Conservation (phyloP, 345 rosid species). For the Garcia nutans region DNA sequence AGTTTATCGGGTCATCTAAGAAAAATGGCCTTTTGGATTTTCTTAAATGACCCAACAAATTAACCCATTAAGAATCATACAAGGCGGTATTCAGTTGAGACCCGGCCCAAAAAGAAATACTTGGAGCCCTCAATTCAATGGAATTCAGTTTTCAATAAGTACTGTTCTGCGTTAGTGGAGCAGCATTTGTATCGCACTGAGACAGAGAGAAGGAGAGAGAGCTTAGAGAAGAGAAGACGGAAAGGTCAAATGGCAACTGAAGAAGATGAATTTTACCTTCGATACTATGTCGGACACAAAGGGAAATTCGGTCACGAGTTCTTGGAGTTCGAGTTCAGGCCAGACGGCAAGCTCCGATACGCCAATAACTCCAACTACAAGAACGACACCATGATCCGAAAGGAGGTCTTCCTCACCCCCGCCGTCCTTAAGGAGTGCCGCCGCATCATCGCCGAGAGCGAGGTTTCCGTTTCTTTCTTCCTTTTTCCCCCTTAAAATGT, state of each 20-base stretch:
- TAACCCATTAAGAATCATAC: neutral
- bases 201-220: neutral
- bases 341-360: conserved; percentile 95
- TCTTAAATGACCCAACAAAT: neutral
- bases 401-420: conserved; percentile 94
- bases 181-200: neutral
- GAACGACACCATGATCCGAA: conserved; percentile 98
- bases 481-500: neutral
- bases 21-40: no score
- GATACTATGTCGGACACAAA: conserved; percentile 97
- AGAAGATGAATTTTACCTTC: conserved; percentile 84
- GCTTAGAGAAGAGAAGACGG: neutral
- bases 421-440: conserved; percentile 91
- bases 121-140: neutral
- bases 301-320: conserved; percentile 99
- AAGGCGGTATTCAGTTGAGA: neutral
- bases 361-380: conserved; percentile 99
- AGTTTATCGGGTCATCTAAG: no score
- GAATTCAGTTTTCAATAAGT: neutral
- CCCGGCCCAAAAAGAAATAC: neutral
- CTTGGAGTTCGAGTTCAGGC: conserved; percentile 95
- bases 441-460: conserved; percentile 97
- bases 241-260: conserved; percentile 46
- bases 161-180: neutral
- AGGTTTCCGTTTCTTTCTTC: conserved; percentile 36